A percentile compares a stretch with the other conserved stretches of the same genome.
phyloP scores from a whole-genome alignment of 1,284 basidiomycete species.

The Baeospora myosura region DNA sequence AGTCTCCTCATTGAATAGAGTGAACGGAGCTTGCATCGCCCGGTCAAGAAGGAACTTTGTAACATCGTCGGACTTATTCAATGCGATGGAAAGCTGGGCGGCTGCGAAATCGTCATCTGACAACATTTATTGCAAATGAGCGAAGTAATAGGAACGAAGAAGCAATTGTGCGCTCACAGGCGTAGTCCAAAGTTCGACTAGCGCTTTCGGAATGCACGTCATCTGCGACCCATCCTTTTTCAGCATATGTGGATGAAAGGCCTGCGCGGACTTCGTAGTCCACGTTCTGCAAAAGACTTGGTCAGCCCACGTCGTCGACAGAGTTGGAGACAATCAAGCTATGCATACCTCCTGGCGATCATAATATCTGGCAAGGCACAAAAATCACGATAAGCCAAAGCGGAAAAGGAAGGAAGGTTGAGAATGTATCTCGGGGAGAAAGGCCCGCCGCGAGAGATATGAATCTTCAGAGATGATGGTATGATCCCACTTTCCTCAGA shows the following conservation, averaged over 20 bases:
- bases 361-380: constrained; percentile 39
- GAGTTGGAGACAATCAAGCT: not conserved
- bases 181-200: constrained; percentile 72
- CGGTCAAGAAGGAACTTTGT: constrained; percentile 44
- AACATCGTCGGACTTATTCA: constrained; percentile 45
- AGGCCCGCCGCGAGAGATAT: no score
- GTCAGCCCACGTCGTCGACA: not conserved
- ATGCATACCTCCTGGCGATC: constrained; percentile 64
- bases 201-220: constrained; percentile 77
- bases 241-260: constrained; percentile 58
- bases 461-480: no score
- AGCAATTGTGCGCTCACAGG: constrained; percentile 41
- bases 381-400: no score
- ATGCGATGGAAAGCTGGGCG: constrained; percentile 48
- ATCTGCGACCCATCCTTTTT: constrained; percentile 70
- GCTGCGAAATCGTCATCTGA: constrained; percentile 76
- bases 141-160: not conserved
- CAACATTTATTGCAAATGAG: not conserved
- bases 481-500: no score
- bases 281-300: constrained; percentile 40
- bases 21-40: constrained; percentile 49
- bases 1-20: constrained; percentile 64
- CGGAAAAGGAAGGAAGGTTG: no score
- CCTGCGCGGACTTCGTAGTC: constrained; percentile 81
- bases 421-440: no score